Evolutionary conservation across 495 filamentous ascomycete genomes (phyloP), one percentile per base, ranked within the genome.

Genomic region (Tuber microsphaerosporum): DNA sequence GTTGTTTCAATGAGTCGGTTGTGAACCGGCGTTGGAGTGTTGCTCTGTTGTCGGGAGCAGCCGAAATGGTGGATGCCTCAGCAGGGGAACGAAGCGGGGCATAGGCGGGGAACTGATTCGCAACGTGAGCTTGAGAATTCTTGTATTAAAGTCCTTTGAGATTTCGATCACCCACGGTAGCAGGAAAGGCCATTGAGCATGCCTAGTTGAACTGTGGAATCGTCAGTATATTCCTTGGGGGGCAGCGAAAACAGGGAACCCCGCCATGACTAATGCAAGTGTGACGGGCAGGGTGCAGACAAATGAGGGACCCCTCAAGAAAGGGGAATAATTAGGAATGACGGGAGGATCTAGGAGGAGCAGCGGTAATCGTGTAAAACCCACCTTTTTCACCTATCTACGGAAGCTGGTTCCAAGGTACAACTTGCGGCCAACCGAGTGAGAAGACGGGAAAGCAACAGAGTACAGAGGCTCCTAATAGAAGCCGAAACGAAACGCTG

Each of bases 21-120:
- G 95, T 99, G 86, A 97, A 97, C 76, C 95, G 91, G 84, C 95
- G 91, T 84, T 94, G 92, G 78, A 97, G 86, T 77, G 89, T 90
- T 65, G 88, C 87, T 84, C 93, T 83, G 44, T 56, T 75, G 72
- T 82, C 81, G 71, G 81, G 77, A 70, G 80, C 37, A 74, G 77
- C 75, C 77, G 76, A 79, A 79, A 79, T 76, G 78, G 77, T 51
- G 46, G 81, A 74, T 46, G 76, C 20, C 70, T 81, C 78, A 73
- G 70, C 74, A 73, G 71, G 74, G 22, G 74, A 74, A 71, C 81
- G 81, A 74, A 83, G 81, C 76, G 81, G 81, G 81, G 81, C 76
- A 81, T 82, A 81, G 73, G 81, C 71, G 81, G 81, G 77, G 80
- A 83, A 82, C 51, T 76, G 80, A 73, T 81, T 71, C 74, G 43